Conservation (phyloP, 106 monocot species). For the Dendrobium officinale region DNA sequence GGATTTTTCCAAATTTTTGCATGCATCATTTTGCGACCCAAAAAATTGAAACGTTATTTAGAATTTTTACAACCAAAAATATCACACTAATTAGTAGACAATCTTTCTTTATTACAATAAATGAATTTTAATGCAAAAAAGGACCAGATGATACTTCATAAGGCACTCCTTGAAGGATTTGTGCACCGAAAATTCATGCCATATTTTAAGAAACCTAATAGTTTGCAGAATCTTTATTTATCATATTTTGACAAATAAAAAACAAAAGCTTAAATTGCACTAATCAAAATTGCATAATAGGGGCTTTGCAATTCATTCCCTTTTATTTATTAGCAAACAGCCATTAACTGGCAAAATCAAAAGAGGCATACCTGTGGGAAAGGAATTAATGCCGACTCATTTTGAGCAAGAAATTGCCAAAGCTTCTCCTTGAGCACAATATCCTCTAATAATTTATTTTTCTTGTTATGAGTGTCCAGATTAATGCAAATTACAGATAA, state of each 20-base stretch:
- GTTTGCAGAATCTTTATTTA: not conserved
- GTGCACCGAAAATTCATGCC: not conserved
- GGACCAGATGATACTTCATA: not conserved
- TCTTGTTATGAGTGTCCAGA: not conserved
- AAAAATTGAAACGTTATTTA: no score
- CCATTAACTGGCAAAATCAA: not conserved
- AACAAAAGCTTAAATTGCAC: not conserved
- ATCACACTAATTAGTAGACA: not conserved
- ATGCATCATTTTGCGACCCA: no score
- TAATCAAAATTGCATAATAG: not conserved
- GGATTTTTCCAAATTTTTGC: no score
- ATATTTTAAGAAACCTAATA: slow-evolving; percentile 1
- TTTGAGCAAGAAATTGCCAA: slow-evolving; percentile 77
- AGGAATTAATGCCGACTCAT: slow-evolving; percentile 65
- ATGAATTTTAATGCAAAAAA: slow-evolving; percentile 1
- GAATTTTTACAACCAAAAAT: no score
- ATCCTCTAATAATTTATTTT: slow-evolving; percentile 44
- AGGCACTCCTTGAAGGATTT: not conserved
- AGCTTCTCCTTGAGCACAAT: slow-evolving; percentile 77
- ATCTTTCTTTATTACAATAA: not conserved
- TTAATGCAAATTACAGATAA: not conserved
- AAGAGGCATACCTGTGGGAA: slow-evolving; percentile 38
- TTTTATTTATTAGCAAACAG: not conserved
- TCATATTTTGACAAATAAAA: not conserved
- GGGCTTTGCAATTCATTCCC: not conserved